Evolutionary conservation across 2,329 filamentous ascomycete genomes (phyloP).

Genomic region (Meredithiella fracta): DNA sequence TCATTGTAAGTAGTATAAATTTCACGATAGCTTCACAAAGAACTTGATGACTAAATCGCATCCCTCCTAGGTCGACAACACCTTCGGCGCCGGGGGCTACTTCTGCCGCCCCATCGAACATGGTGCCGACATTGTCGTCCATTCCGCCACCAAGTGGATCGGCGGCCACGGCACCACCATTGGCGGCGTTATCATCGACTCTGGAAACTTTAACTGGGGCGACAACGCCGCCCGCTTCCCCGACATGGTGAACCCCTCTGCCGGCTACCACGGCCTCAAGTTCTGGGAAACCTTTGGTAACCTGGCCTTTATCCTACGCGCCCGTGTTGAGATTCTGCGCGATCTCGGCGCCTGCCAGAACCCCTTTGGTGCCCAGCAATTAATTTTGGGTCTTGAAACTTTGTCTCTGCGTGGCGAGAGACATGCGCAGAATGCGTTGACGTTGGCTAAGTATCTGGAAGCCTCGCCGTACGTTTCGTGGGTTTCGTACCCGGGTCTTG

Average conservation of each 20-base stretch:
- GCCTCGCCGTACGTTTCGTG: constrained; percentile 70
- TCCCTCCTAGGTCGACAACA: constrained; percentile 65
- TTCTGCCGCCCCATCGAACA: constrained; percentile 75
- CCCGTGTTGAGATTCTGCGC: constrained; percentile 76
- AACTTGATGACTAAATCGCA: neutral
- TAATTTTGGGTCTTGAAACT: constrained; percentile 79
- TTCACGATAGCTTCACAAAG: neutral
- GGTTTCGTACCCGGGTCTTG: constrained; percentile 85
- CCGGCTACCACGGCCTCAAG: constrained; percentile 82
- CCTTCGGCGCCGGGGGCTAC: constrained; percentile 85
- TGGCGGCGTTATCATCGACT: constrained; percentile 70
- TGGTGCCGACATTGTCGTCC: constrained; percentile 84
- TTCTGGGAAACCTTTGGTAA: constrained; percentile 87
- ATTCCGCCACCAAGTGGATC: constrained; percentile 95
- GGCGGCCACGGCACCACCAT: constrained; percentile 90
- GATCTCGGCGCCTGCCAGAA: constrained; percentile 72
- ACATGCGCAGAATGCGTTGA: constrained; percentile 69
- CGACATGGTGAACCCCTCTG: constrained; percentile 75
- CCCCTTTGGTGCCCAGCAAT: constrained; percentile 84
- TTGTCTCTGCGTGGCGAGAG: constrained; percentile 72
- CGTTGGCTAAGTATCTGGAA: constrained; percentile 69
- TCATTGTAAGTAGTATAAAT: constrained; percentile 32
- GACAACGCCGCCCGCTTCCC: constrained; percentile 72
- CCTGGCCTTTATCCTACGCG: constrained; percentile 67
- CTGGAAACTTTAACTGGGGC: constrained; percentile 89